Evolutionary conservation across 2,329 filamentous ascomycete species (phyloP).

Genomic region (Zymoseptoria brevis): DNA sequence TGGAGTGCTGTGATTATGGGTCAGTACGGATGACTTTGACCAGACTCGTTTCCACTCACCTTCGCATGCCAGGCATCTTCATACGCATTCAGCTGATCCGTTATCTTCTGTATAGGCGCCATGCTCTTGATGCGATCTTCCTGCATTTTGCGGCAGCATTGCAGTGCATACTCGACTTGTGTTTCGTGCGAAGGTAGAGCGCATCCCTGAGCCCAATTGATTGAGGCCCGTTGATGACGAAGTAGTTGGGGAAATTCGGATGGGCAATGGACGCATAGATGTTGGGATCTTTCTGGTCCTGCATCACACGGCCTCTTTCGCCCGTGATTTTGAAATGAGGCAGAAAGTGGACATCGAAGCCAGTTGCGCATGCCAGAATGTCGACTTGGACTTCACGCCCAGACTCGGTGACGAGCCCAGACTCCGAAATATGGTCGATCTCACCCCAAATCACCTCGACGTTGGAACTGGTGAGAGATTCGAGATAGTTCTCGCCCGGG

Average conservation of each 20-base stretch:
- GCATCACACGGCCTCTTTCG: conserved; percentile 29
- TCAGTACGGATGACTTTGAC: not conserved
- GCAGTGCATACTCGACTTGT: conserved; percentile 16
- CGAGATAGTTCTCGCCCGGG: conserved; percentile 34
- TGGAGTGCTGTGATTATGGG: conserved; percentile 5
- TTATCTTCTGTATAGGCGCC: conserved; percentile 16
- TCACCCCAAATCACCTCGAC: conserved; percentile 19
- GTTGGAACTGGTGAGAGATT: conserved; percentile 26
- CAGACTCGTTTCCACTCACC: not conserved
- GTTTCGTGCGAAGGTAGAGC: conserved; percentile 12
- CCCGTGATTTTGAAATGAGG: conserved; percentile 31
- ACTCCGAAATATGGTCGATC: conserved; percentile 17
- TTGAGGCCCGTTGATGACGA: conserved; percentile 21
- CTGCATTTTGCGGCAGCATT: conserved; percentile 22
- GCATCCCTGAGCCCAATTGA: conserved; percentile 16
- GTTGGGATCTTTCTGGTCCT: conserved; percentile 11
- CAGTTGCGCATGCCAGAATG: conserved; percentile 38
- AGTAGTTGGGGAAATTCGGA: conserved; percentile 28
- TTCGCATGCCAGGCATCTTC: conserved; percentile 20
- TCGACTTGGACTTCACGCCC: conserved; percentile 20
- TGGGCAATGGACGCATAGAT: conserved; percentile 24
- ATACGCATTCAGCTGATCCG: conserved; percentile 20
- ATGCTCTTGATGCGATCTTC: conserved; percentile 22
- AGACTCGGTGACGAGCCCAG: conserved; percentile 17
- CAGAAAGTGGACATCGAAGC: conserved; percentile 30